These are phyloP conservation scores for Fraxinus ornus DNA, from an alignment of 305 asterid species.

Conservation along the genomic window DNA sequence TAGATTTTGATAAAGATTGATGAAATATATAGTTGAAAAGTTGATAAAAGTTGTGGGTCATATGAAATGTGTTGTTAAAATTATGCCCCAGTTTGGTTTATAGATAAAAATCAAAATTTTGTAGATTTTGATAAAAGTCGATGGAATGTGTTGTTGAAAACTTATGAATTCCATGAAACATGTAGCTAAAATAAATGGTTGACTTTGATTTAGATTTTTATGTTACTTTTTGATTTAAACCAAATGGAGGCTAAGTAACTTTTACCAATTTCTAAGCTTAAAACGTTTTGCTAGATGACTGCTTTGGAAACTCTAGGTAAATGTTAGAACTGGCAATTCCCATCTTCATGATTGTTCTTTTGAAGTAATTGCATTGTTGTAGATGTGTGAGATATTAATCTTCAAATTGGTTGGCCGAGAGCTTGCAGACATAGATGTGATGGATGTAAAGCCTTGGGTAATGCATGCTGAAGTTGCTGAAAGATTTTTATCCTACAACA, in stretches of 20 bases:
- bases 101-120: not conserved
- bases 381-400: conserved; percentile 75
- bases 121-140: not conserved
- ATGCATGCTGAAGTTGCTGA: conserved; percentile 99
- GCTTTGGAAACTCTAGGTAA: not conserved
- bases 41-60: not conserved
- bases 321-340: not conserved
- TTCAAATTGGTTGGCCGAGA: conserved; percentile 74
- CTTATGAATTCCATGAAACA: not conserved
- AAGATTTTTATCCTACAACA: conserved; percentile 50
- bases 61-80: not conserved
- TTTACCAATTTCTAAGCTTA: not conserved
- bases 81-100: not conserved
- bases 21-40: not conserved
- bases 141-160: not conserved
- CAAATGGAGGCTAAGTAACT: not conserved
- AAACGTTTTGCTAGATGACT: not conserved
- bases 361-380: conserved; percentile 28
- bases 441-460: conserved; percentile 93
- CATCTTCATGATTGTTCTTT: conserved; percentile 14
- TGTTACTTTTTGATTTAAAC: not conserved
- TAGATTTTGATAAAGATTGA: not conserved
- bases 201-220: not conserved
- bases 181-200: not conserved
- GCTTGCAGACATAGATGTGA: conserved; percentile 72